These are phyloP conservation scores for Allium cepa DNA, from an alignment of 106 monocot species.

Conservation along the genomic window DNA sequence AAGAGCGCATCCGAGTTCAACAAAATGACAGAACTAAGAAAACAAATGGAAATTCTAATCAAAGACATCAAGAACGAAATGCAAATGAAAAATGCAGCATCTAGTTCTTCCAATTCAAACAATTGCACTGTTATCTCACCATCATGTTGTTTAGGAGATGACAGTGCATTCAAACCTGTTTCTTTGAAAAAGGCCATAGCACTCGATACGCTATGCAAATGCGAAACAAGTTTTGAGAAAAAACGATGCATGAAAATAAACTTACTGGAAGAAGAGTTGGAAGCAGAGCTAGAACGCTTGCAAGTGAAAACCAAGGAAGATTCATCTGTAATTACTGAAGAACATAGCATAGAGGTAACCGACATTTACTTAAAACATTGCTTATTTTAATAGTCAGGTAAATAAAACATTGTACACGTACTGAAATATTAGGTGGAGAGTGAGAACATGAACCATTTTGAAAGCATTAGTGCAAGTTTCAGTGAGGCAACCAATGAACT, in stretches of 20 bases:
- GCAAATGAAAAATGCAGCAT: constrained; percentile 16
- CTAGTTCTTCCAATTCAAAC: constrained; percentile 15
- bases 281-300: constrained; percentile 51
- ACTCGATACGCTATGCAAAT: constrained; percentile 6
- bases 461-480: constrained; percentile 14
- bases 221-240: not conserved
- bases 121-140: constrained; percentile 8
- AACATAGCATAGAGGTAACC: constrained; percentile 37
- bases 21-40: constrained; percentile 61
- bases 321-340: constrained; percentile 8
- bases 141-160: constrained; percentile 19
- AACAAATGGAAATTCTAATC: constrained; percentile 56
- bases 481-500: constrained; percentile 4
- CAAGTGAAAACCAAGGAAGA: constrained; percentile 22
- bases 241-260: constrained; percentile 20
- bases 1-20: constrained; percentile 49
- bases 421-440: constrained; percentile 14
- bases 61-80: constrained; percentile 40
- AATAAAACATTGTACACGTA: too few species aligned
- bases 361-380: too few species aligned
- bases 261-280: constrained; percentile 69
- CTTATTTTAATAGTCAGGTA: too few species aligned
- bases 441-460: constrained; percentile 16
- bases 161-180: constrained; percentile 12
- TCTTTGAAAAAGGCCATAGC: not conserved